Evolutionary conservation across 176 grass and related monocot species (phyloP), one percentile per base, ranked within the genome.

Genomic region (Echinochloa phyllopogon): DNA sequence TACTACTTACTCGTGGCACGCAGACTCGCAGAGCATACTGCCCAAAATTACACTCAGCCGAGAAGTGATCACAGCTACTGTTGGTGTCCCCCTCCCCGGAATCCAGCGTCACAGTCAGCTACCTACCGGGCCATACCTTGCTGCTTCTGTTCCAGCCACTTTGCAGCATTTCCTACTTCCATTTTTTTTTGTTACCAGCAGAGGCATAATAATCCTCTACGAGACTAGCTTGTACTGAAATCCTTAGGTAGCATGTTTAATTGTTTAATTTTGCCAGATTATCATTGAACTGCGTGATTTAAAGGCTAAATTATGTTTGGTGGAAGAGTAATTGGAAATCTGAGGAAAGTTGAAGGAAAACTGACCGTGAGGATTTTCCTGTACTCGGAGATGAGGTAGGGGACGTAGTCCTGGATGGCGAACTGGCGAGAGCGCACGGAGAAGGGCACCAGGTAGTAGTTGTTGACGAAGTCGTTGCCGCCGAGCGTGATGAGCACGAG

Each of bases 381-480:
- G 90, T 95, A 95, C 83, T 95, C 93, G 51, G 79, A 86, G 70
- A 92, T 84, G 74, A 95, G 65, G 72, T 84, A 95, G 44, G 74
- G 88, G 16, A 95, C 82, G 80, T 95, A 95, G 71, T 92, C 90
- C 1, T 89, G 90, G 82, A 95, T 83, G 49, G 90, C 56, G 43
- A 88, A 95, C 86, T 95, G 82, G 12, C 86, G 88, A 1, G 93
- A 95, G 37, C 93, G 64, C 43, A 77, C 37, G 15, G 93, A 95
- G 83, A 45, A 95, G 5, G 93, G 93, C 38, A 95, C 83, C 42
- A 95, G 77, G 88, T 92, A 95, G 90, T 95, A 95, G 88, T 95
- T 95, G 93, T 95, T 95, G 18, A 95, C 93, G 83, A 95, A 95
- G 79, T 95, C 93, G 70, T 95, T 95, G 64, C 93, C 93, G 64